phyloP scores from a whole-genome alignment of 2,329 filamentous ascomycete genomes.

The Penicillium brevicompactum region DNA sequence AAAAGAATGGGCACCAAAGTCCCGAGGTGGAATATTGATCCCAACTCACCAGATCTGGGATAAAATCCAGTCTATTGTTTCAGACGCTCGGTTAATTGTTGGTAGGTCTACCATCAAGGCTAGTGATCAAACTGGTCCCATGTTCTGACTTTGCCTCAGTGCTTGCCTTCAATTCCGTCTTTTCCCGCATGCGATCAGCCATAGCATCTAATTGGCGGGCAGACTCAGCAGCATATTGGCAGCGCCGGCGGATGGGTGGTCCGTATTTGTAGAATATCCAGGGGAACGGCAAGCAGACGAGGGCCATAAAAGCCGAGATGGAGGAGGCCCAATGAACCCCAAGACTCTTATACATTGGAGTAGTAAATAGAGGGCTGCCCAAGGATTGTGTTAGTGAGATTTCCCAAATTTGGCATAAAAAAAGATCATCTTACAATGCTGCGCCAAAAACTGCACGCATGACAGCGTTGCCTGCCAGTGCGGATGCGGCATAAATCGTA shows the following conservation, averaged over 20 bases:
- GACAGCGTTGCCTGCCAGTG: conserved; percentile 14
- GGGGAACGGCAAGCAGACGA: conserved; percentile 36
- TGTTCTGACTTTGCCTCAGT: background rate
- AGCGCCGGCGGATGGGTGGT: background rate
- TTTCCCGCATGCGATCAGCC: background rate
- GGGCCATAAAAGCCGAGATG: conserved; percentile 19
- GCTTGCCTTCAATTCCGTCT: background rate
- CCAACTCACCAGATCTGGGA: too few species aligned
- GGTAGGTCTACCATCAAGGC: background rate
- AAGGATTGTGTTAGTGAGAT: background rate
- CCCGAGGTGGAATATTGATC: too few species aligned
- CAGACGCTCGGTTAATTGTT: background rate
- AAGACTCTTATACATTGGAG: conserved; percentile 38
- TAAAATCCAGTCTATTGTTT: too few species aligned
- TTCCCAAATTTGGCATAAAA: background rate
- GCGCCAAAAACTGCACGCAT: conserved; percentile 41
- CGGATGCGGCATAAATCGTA: conserved; percentile 16
- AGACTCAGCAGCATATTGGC: conserved; percentile 5
- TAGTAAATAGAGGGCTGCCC: conserved; percentile 38
- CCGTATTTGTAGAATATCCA: conserved; percentile 25
- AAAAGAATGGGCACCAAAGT: too few species aligned
- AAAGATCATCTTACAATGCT: conserved; percentile 25
- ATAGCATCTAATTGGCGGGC: conserved; percentile 4
- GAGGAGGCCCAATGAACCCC: conserved; percentile 47
- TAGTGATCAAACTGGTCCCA: background rate